These are phyloP conservation scores for Volvox africanus DNA, from an alignment of 139 green algal genomes.

Conservation along the genomic window DNA sequence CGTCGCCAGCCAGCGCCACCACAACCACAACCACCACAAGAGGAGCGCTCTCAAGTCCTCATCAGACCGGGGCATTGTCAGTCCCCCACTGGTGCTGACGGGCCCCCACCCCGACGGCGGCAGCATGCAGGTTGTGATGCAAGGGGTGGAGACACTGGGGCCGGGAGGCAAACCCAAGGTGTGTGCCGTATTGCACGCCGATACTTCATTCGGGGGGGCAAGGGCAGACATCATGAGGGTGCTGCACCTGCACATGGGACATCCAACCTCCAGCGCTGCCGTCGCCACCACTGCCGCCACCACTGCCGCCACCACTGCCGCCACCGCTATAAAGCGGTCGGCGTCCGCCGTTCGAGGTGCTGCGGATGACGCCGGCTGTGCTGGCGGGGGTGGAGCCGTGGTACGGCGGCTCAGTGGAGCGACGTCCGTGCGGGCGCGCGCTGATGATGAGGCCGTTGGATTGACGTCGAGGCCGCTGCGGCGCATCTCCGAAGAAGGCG, in stretches of 20 bases:
- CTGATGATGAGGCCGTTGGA: neutral
- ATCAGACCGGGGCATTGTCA: conserved; percentile 10
- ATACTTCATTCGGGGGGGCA: conserved; percentile 10
- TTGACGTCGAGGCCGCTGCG: neutral
- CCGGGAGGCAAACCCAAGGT: neutral
- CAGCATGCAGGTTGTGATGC: conserved; percentile 29
- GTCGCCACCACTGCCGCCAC: too few relatives aligned
- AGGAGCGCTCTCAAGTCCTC: conserved; percentile 36
- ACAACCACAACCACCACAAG: neutral
- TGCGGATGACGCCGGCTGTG: too few relatives aligned
- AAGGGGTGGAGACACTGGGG: conserved; percentile 34
- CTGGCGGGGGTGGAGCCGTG: neutral
- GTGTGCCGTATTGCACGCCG: conserved; percentile 10
- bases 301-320: too few relatives aligned
- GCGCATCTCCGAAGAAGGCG: neutral
- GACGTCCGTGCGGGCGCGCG: neutral
- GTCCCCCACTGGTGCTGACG: neutral
- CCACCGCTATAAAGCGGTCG: too few relatives aligned
- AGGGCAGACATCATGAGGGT: conserved; percentile 33
- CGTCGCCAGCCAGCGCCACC: neutral
- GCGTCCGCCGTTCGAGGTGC: too few relatives aligned
- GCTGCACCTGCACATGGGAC: conserved; percentile 5
- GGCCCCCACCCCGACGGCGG: conserved; percentile 45
- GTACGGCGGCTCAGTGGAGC: neutral
- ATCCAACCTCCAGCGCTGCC: neutral